Conservation (phyloP, 345 rosid genomes). For the Camelina hispida region DNA sequence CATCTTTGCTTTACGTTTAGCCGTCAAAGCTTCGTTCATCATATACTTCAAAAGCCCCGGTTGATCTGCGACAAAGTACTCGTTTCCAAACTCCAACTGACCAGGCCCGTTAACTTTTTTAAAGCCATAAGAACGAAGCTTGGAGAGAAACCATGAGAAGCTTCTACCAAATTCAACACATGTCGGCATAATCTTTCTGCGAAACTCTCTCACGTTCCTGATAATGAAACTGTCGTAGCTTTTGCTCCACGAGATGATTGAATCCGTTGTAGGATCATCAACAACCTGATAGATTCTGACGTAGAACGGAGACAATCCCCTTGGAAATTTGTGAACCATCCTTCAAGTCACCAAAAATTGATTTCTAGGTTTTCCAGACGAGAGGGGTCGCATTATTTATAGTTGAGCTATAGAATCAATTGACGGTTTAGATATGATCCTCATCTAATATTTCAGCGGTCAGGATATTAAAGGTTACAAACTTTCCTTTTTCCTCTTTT, state of each 20-base stretch:
- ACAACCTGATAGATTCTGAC: not conserved
- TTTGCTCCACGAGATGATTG: slow-evolving; percentile 15
- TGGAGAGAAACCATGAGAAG: not conserved
- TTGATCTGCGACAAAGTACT: not conserved
- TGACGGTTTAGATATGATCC: not conserved
- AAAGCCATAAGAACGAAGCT: not conserved
- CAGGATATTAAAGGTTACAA: not conserved
- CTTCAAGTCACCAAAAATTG: not conserved
- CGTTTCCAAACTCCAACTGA: not conserved
- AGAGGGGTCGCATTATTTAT: not conserved
- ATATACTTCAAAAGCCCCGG: slow-evolving; percentile 10
- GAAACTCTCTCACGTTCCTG: not conserved
- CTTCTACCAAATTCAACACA: not conserved
- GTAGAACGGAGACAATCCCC: not conserved
- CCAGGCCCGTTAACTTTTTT: not conserved
- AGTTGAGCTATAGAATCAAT: not conserved
- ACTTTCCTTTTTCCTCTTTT: not conserved
- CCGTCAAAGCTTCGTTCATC: not conserved
- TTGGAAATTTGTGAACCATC: not conserved
- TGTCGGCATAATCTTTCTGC: not conserved
- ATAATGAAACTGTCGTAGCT: slow-evolving; percentile 11
- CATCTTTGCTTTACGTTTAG: not conserved
- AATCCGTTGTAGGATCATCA: slow-evolving; percentile 11
- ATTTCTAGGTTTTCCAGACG: too few species aligned
- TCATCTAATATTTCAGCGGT: not conserved